A percentile compares a stretch with the other conserved stretches of the same genome.
These are phyloP conservation scores for Pisolithus sp. DNA, from an alignment of 768 basidiomycete genomes.

Conservation along the genomic window DNA sequence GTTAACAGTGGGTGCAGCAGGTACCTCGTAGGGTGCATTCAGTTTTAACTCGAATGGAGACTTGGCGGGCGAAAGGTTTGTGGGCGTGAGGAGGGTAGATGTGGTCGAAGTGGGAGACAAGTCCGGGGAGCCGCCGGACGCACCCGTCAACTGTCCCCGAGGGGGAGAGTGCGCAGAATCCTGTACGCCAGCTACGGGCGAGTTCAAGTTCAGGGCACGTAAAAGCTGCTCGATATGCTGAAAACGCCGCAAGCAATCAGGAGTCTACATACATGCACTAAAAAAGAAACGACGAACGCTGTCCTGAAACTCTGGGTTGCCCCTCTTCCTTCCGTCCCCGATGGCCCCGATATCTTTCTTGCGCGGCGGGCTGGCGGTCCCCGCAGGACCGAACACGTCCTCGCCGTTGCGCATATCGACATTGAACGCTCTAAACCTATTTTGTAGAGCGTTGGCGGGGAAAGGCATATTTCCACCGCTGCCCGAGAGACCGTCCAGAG, in stretches of 20 bases:
- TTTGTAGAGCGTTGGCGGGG: conserved; percentile 21
- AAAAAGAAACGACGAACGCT: conserved; percentile 22
- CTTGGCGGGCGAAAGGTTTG: conserved; percentile 63
- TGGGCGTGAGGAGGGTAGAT: conserved; percentile 67
- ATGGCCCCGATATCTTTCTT: conserved; percentile 62
- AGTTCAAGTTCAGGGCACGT: conserved; percentile 73
- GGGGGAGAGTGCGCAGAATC: conserved; percentile 38
- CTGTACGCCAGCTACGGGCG: conserved; percentile 51
- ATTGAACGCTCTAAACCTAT: conserved; percentile 14
- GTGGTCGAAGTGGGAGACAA: conserved; percentile 68
- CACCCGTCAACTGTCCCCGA: conserved; percentile 29
- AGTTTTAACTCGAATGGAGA: conserved; percentile 51
- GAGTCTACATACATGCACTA: conserved; percentile 26
- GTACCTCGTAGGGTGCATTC: conserved; percentile 46
- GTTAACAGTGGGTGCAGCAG: conserved; percentile 15
- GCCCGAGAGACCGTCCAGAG: conserved; percentile 56
- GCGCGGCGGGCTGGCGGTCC: conserved; percentile 29
- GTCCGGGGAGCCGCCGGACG: conserved; percentile 53
- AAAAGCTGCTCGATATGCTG: conserved; percentile 79
- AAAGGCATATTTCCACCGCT: conserved; percentile 38
- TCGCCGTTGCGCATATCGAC: conserved; percentile 33
- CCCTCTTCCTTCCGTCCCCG: conserved; percentile 71
- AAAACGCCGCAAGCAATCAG: background rate
- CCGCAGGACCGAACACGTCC: conserved; percentile 61
- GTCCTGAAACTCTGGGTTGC: conserved; percentile 50